A percentile compares a stretch with the other conserved stretches of the same genome.
phyloP scores from a whole-genome alignment of 2,329 filamentous ascomycete species.

The Cladorrhinum sp. region DNA sequence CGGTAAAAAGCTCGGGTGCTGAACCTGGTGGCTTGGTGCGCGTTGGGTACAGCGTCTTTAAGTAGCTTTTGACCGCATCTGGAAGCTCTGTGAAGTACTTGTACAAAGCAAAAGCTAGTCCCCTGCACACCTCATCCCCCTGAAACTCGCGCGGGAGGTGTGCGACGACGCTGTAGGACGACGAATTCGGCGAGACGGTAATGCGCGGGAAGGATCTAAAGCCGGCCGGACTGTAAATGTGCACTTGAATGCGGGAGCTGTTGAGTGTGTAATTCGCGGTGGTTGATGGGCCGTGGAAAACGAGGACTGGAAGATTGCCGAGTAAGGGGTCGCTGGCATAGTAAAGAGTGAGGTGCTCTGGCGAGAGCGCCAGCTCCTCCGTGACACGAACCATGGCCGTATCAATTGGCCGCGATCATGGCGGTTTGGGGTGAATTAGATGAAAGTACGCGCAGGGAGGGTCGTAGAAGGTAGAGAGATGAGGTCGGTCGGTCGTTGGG shows the following conservation, averaged over 20 bases:
- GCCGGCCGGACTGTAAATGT: slow-evolving; percentile 86
- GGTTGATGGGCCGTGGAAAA: slow-evolving; percentile 90
- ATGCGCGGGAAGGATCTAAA: slow-evolving; percentile 87
- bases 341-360: slow-evolving; percentile 82
- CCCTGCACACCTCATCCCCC: slow-evolving; percentile 89
- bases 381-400: slow-evolving; percentile 78
- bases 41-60: slow-evolving; percentile 57
- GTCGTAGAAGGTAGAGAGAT: not conserved
- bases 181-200: slow-evolving; percentile 88
- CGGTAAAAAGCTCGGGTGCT: slow-evolving; percentile 71
- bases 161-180: slow-evolving; percentile 86
- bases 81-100: slow-evolving; percentile 93
- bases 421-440: slow-evolving; percentile 17
- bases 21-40: slow-evolving; percentile 60
- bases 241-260: slow-evolving; percentile 90
- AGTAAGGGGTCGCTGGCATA: slow-evolving; percentile 82
- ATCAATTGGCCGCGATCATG: slow-evolving; percentile 42
- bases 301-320: slow-evolving; percentile 74
- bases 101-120: slow-evolving; percentile 84
- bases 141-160: slow-evolving; percentile 90
- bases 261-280: slow-evolving; percentile 83
- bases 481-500: not conserved
- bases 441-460: not conserved
- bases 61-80: slow-evolving; percentile 67
- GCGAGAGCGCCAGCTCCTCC: slow-evolving; percentile 73